A percentile compares a stretch with the other conserved stretches of the same genome.
Evolutionary conservation across 768 basidiomycete species (phyloP).

Genomic region (Pleurotus giganteus): DNA sequence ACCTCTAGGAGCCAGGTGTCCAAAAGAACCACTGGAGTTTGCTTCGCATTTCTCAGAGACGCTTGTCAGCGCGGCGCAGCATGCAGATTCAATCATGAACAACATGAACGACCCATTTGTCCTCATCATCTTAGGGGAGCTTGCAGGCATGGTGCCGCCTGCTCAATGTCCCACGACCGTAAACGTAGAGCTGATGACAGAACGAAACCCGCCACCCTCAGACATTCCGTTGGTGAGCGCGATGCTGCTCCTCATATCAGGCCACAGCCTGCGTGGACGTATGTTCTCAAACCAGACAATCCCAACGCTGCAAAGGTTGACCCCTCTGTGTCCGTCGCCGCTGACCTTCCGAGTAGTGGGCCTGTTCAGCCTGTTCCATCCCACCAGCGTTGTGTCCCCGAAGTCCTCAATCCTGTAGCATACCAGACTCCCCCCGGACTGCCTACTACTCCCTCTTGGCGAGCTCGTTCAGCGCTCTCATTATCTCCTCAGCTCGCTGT

Average conservation of each 20-base stretch:
- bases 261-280: slow-evolving; percentile 1
- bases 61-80: slow-evolving; percentile 15
- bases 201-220: not conserved
- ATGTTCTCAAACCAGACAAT: not conserved
- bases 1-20: too few species aligned
- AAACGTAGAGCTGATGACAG: not conserved
- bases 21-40: slow-evolving; percentile 1
- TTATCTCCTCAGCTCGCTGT: not conserved
- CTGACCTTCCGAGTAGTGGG: not conserved
- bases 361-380: too few species aligned
- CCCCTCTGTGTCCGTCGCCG: not conserved
- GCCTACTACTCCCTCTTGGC: too few species aligned
- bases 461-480: not conserved
- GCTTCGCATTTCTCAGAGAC: slow-evolving; percentile 16
- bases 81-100: slow-evolving; percentile 24
- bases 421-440: too few species aligned
- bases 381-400: too few species aligned
- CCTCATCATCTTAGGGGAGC: not conserved
- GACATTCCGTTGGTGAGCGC: not conserved
- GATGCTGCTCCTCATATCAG: slow-evolving; percentile 2
- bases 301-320: slow-evolving; percentile 3
- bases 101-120: not conserved
- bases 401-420: too few species aligned
- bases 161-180: not conserved
- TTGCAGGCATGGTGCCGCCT: not conserved